phyloP scores from a whole-genome alignment of 2,329 filamentous ascomycete species.

The Penicillium sp. region DNA sequence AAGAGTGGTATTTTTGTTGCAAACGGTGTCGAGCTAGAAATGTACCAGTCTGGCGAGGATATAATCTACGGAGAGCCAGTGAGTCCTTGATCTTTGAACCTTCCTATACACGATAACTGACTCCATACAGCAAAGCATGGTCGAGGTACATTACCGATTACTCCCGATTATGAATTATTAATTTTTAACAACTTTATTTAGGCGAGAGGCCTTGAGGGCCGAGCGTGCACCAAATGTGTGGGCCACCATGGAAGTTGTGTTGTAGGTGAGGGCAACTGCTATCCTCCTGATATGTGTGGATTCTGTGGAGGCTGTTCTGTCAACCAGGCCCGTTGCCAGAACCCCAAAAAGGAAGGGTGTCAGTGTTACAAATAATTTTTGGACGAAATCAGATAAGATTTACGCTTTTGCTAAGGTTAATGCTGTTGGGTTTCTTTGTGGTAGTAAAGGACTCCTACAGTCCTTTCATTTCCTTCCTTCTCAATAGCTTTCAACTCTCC shows the following conservation, averaged over 20 bases:
- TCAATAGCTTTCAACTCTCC: background rate
- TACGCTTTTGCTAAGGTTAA: background rate
- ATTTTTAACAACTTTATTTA: background rate
- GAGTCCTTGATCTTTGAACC: background rate
- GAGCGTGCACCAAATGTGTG: conserved; percentile 1
- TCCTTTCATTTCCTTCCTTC: background rate
- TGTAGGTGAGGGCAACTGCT: conserved; percentile 1
- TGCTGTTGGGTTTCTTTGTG: too few relatives aligned
- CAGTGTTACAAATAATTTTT: conserved; percentile 1
- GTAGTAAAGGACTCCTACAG: background rate
- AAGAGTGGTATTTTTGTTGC: background rate
- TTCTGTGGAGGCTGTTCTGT: conserved; percentile 1
- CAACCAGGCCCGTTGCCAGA: conserved; percentile 3
- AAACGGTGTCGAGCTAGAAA: background rate
- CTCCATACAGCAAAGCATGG: background rate
- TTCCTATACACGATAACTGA: background rate
- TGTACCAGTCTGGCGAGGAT: background rate
- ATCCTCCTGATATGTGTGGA: background rate
- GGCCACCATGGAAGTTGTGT: conserved; percentile 6
- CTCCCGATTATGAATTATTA: too few relatives aligned
- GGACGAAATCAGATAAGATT: too few relatives aligned
- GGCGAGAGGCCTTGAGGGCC: background rate
- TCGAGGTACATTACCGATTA: background rate
- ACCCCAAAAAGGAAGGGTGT: conserved; percentile 1
- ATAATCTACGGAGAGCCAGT: background rate